Conservation (phyloP, 164 flowering plant species). For the Piper longum region DNA sequence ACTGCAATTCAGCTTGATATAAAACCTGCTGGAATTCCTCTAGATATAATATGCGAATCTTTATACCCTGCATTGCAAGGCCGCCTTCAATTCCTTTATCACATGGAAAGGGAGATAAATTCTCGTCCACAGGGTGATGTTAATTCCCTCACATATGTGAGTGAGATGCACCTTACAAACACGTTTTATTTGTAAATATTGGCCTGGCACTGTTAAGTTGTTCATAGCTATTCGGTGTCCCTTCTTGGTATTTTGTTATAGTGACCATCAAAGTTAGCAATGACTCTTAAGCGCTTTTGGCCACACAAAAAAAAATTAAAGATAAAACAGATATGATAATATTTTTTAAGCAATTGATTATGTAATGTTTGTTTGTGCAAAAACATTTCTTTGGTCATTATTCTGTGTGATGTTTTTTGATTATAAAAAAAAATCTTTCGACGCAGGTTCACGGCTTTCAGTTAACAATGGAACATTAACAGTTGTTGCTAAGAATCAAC, state of each 20-base stretch:
- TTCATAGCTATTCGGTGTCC: background rate
- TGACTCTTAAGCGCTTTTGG: slow-evolving; percentile 25
- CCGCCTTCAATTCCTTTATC: slow-evolving; percentile 78
- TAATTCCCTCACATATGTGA: slow-evolving; percentile 66
- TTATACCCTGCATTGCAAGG: slow-evolving; percentile 70
- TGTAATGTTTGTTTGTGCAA: background rate
- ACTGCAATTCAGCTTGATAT: slow-evolving; percentile 94
- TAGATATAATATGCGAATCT: slow-evolving; percentile 76
- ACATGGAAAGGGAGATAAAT: slow-evolving; percentile 73
- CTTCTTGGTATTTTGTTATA: slow-evolving; percentile 17
- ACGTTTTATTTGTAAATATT: too few species aligned
- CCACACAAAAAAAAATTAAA: slow-evolving; percentile 65
- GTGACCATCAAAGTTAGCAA: slow-evolving; percentile 61
- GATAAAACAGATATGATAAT: slow-evolving; percentile 63
- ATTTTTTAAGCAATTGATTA: background rate
- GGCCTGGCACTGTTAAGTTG: background rate
- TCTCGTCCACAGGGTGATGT: slow-evolving; percentile 56
- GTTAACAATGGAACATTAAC: slow-evolving; percentile 72
- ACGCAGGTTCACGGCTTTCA: slow-evolving; percentile 68
- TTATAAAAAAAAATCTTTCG: background rate
- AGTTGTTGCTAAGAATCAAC: slow-evolving; percentile 75
- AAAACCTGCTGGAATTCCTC: slow-evolving; percentile 96
- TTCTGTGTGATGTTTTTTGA: background rate
- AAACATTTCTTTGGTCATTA: background rate
- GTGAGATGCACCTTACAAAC: background rate